Base-by-base conservation (phyloP, 805 yeast species). In the Kluyveromyces aestuarii region DNA sequence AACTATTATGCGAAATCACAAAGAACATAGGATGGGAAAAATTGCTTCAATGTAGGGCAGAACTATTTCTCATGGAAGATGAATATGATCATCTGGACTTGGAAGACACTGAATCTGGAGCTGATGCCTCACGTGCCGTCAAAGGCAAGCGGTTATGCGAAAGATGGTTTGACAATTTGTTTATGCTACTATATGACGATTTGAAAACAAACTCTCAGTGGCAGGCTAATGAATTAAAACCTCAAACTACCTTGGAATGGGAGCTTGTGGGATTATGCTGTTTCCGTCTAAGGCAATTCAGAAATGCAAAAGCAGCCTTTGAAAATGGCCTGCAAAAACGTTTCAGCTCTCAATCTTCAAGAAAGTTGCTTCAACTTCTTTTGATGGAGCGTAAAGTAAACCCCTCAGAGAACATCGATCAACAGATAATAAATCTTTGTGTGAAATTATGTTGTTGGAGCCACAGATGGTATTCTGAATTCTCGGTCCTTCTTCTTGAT, bases 391-490 rank as follows among this genome's bases (percentile, higher is more conserved):
- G 67, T 37, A 57, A 54, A 39, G 54, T 64, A 2, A 53, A 54
- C 9, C 54, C 55, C 46, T 54, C 64, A 4, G 55, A 58, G 36
- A 65, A 58, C 19, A 48, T 64, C n/a, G 80, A 81, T 59, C 76
- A 73, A 45, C 72, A 74, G 53, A 79, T 87, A 11, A 71, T 90
- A 50, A 88, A 84, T 49, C 70, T 83, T 19, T 68, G 81, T 49
- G 87, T 90, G 36, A 85, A 84, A 58, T 70, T 93, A 47, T 70
- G 84, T n/a, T 95, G 93, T n/a, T 95, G 98, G 97, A 85, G 88
- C 62, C 97, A 90, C 66, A 79, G 99, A 61, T 93, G 99, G 99
- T 95, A 91, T 69, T 78, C 82, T 54, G 96, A 91, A 55, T 91
- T 89, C 61, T 82, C 95, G 8, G 86, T 95, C 18, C 71, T 72